Percentiles rank a stretch among this genome's conserved stretches.
These are phyloP conservation scores for Saksenaea oblongispora DNA, from an alignment of 371 early-diverging fungal species.

Conservation along the genomic window DNA sequence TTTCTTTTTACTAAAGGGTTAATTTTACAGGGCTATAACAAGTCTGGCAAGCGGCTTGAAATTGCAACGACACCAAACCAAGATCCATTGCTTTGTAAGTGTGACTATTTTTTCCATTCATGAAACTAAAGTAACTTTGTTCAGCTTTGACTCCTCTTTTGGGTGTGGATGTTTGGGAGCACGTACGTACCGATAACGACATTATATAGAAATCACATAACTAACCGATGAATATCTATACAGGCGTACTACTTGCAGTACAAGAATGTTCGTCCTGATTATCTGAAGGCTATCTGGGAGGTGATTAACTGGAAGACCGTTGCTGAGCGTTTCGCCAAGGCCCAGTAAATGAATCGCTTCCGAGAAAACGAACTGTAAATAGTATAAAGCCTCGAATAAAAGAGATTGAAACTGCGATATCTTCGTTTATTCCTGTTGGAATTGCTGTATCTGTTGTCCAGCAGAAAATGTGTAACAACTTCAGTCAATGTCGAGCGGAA, in stretches of 20 bases:
- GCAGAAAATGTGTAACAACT: too few relatives aligned
- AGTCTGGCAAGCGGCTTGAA: conserved; percentile 73
- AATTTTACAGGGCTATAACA: conserved; percentile 75
- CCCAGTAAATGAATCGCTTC: too few relatives aligned
- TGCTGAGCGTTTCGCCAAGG: conserved; percentile 76
- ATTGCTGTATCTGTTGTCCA: too few relatives aligned
- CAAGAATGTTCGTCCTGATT: conserved; percentile 95
- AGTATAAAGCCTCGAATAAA: too few relatives aligned
- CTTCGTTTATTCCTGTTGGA: too few relatives aligned
- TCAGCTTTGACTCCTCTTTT: conserved; percentile 80
- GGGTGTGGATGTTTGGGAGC: conserved; percentile 99
- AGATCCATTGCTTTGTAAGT: conserved; percentile 76
- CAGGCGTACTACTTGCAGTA: conserved; percentile 97
- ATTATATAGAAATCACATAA: background rate
- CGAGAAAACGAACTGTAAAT: background rate
- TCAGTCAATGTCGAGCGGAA: too few relatives aligned
- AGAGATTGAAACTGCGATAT: too few relatives aligned
- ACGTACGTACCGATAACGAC: conserved; percentile 46
- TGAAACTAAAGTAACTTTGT: conserved; percentile 8
- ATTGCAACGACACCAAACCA: conserved; percentile 95
- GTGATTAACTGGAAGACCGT: conserved; percentile 98
- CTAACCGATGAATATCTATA: background rate
- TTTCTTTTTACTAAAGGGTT: background rate
- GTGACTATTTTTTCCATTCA: background rate
- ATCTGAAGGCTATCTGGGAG: conserved; percentile 94